Evolutionary conservation across 768 basidiomycete genomes (phyloP), one percentile per base, ranked within the genome.

Genomic region (Sporobolomyces pararoseus): DNA sequence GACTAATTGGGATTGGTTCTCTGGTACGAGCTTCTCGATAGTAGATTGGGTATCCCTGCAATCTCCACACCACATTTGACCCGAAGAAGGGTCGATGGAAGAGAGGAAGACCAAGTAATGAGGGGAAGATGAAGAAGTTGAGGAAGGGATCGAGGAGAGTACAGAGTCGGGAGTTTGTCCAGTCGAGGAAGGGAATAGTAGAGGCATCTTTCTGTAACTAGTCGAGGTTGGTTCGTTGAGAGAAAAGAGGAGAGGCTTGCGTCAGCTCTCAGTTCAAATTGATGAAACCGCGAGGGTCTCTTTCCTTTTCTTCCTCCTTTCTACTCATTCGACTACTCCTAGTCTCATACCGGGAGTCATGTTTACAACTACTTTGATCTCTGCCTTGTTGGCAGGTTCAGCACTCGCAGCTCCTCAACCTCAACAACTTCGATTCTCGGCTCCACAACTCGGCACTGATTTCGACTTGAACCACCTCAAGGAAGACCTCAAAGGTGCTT

Each of bases 91-190:
- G 61, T 65, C 64, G 65, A 50, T 7, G 2, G 61, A 60, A 19
- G 72, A 54, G 60, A 68, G 62, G 61, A 73, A 69, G 60, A 73
- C 35, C 60, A 73, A 60, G 67, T 17, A 69, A 44, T 68, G 61
- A 2, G 67, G 72, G 1, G 58, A 19, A 4, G 53, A 14, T 29
- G 60, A 37, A 0, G 71, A 65, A 7, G 63, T 50, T 9, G 67
- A 32, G 16, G 27, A 7, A 23, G 44, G 57, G 52, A 55, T 25
- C 49, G 61, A 53, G 10, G 14, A 21, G 47, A 70, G 69, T 63
- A 70, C 44, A 2, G 64, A 29, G 25, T 62, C 32, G 25, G 69
- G 69, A 10, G 52, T 17, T 47, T 51, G 46, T 14, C 17, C 14
- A 23, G 46, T 6, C 7, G 29, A n/a, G n/a, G n/a, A 23, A 2